Conservation (phyloP, 75 land plant genomes). For the Adiantum capillusveneris region DNA sequence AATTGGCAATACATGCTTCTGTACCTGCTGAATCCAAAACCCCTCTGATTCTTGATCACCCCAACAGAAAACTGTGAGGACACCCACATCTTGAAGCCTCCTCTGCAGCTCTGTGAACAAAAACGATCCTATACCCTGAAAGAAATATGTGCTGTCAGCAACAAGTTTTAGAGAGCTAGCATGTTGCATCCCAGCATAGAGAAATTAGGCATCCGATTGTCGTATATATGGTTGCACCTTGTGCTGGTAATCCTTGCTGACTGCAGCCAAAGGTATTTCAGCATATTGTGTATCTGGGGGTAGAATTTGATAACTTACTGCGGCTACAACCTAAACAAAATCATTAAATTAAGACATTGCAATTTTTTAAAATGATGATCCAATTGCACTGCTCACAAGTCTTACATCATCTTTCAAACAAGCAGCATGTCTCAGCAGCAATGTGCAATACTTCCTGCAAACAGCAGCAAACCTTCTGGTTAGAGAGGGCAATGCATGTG, state of each 20-base stretch:
- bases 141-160: not conserved
- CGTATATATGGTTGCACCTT: no score
- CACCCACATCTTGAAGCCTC: constrained; percentile 67
- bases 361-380: no score
- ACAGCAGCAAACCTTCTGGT: not conserved
- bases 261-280: constrained; percentile 80
- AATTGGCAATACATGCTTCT: no score
- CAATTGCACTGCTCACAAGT: not conserved
- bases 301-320: constrained; percentile 66
- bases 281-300: constrained; percentile 68
- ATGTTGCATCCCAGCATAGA: no score
- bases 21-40: constrained; percentile 86
- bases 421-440: constrained; percentile 28
- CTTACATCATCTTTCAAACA: not conserved
- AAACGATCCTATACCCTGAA: constrained; percentile 56
- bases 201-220: not conserved
- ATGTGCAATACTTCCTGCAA: constrained; percentile 64
- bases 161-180: no score
- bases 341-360: no score
- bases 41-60: constrained; percentile 72
- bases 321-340: constrained; percentile 63
- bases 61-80: constrained; percentile 68
- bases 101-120: constrained; percentile 46
- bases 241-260: constrained; percentile 35
- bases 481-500: not conserved